Percentiles rank a stretch among this genome's conserved stretches.
phyloP scores from a whole-genome alignment of 2,329 filamentous ascomycete genomes.

The Escovopsis sp. region DNA sequence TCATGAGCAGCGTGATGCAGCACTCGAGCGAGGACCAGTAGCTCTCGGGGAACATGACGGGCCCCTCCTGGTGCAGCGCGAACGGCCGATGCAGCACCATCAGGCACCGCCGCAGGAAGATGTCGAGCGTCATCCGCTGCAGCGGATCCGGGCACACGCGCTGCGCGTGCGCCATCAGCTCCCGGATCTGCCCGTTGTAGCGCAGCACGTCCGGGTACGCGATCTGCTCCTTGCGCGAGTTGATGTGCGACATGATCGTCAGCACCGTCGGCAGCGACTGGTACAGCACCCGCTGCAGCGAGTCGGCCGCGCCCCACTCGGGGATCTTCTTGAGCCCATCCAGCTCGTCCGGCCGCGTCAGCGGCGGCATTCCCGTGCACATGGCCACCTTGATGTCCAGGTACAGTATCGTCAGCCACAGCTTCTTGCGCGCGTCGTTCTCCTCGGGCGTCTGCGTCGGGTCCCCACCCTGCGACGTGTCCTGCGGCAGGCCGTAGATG shows the following conservation, averaged over 20 bases:
- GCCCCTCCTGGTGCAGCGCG: constrained; percentile 19
- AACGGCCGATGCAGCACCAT: constrained; percentile 23
- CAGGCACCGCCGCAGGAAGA: constrained; percentile 20
- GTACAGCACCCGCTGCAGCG: constrained; percentile 19
- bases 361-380: constrained; percentile 20
- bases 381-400: constrained; percentile 22
- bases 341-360: constrained; percentile 19
- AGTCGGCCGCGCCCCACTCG: constrained; percentile 14
- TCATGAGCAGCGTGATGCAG: constrained; percentile 20
- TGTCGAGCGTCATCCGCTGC: constrained; percentile 20
- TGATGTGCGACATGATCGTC: constrained; percentile 17
- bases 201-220: constrained; percentile 19
- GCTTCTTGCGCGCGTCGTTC: constrained; percentile 14
- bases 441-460: constrained; percentile 12
- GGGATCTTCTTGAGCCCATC: constrained; percentile 12
- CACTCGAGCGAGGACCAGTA: constrained; percentile 24
- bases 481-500: constrained; percentile 21
- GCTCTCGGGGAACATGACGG: constrained; percentile 18
- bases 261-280: constrained; percentile 18
- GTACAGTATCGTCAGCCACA: constrained; percentile 23
- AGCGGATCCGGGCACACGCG: constrained; percentile 15
- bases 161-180: constrained; percentile 17
- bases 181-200: constrained; percentile 18
- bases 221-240: constrained; percentile 17
- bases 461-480: constrained; percentile 12